Percentiles rank a stretch among this genome's conserved stretches.
phyloP scores from a whole-genome alignment of 768 basidiomycete species.

The Russula lepida region DNA sequence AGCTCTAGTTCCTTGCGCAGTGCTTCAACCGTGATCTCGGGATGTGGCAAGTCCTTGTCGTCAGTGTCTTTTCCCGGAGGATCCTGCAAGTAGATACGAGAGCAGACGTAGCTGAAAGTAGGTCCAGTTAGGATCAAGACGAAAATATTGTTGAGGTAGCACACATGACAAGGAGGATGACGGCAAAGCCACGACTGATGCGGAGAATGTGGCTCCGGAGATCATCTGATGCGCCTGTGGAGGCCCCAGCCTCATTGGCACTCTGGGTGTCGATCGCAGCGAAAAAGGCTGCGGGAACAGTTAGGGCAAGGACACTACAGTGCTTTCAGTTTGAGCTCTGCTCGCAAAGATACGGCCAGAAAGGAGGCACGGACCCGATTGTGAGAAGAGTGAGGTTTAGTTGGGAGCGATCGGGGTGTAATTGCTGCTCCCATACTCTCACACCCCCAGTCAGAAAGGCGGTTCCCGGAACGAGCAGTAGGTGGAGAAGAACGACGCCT shows the following conservation, averaged over 20 bases:
- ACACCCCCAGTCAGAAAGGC: conserved; percentile 67
- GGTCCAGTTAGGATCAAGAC: conserved; percentile 1
- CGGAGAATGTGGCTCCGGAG: conserved; percentile 42
- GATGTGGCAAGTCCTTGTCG: conserved; percentile 34
- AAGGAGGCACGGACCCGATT: conserved; percentile 43
- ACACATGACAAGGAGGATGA: conserved; percentile 55
- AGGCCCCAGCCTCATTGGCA: conserved; percentile 16
- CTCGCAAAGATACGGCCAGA: neutral
- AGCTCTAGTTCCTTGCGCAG: conserved; percentile 33
- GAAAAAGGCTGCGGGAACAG: conserved; percentile 63
- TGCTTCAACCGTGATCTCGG: conserved; percentile 32
- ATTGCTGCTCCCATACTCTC: conserved; percentile 55
- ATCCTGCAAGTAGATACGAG: conserved; percentile 61
- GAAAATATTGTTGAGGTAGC: conserved; percentile 18
- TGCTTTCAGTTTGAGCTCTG: neutral
- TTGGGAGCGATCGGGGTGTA: conserved; percentile 56
- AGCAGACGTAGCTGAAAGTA: conserved; percentile 46
- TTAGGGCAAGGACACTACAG: conserved; percentile 54
- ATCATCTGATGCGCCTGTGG: conserved; percentile 33
- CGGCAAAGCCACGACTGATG: conserved; percentile 58
- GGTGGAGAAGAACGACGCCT: conserved; percentile 68
- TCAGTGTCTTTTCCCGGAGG: conserved; percentile 61
- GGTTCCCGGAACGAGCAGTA: conserved; percentile 61
- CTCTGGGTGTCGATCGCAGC: conserved; percentile 43
- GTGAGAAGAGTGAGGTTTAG: conserved; percentile 63